Evolutionary conservation across 176 grass and related monocot species (phyloP), one percentile per base, ranked within the genome.

Genomic region (Themeda triandra): DNA sequence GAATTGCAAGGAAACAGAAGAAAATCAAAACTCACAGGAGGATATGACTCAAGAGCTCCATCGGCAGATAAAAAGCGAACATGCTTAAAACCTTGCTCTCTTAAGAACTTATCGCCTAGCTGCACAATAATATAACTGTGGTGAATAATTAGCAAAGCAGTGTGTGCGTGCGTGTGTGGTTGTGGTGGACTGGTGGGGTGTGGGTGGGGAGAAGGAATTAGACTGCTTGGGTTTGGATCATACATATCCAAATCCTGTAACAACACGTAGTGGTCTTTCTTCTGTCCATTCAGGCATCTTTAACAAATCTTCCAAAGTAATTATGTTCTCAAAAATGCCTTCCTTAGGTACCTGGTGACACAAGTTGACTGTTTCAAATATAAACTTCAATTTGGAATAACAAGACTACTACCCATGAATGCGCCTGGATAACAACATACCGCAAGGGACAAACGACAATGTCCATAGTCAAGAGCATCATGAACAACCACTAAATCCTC

Each of bases 201-300:
- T 41, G 41, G 41, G 41, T 10, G 27, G 4, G 21, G 4, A 8
- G 45, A 12, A 21, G 5, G 1, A 79, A 4, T 62, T 80, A n/a
- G 82, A 86, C 14, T 83, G 73, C 63, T 82, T 74, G 37, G 33
- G 33, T 29, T 75, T 73, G 27, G 66, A 87, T 7, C 80, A 75
- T 94, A 99, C 96, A 72, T 96, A 89, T 90, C 88, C 89, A 86
- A 99, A 99, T 83, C 93, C 93, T 83, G 96, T 96, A 84, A 92
- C 96, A 28, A 99, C 88, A 15, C 89, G 89, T 60, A 99, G 18
- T 60, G 93, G 96, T 75, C 88, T 91, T 66, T 96, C 84, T 83
- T 88, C 86, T 75, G 93, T 94, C 96, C 96, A 99, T 28, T 92
- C 81, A 80, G 93, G 86, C 96, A 99, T 99, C 19, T 87, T 85